Base-by-base conservation (phyloP, 2,329 filamentous ascomycete genomes). In the Ilyonectria destructans region DNA sequence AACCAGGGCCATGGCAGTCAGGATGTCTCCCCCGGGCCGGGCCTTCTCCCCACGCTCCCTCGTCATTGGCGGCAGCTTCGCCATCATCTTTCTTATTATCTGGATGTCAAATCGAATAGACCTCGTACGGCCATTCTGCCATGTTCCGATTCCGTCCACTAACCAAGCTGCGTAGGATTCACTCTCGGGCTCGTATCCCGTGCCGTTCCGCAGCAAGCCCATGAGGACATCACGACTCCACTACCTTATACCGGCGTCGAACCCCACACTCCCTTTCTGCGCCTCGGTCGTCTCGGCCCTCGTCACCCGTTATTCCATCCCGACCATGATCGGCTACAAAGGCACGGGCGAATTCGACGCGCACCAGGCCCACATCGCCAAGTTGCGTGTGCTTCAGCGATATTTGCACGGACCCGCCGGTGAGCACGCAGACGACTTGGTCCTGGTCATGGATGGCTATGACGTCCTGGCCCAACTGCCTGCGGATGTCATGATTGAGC, bases 381-480 rank as follows among this genome's bases (percentile, higher is more conserved):
- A 76, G 45, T 31, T 77, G 1, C 70, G 61, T 2, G 56, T 59
- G 4, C 62, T 75, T 2, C 62, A 58, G 29, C 65, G 75, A 2
- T 77, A 74, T 10, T 43, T 77, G 0, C 37, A 74, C n/a, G 58
- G 45, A 3, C 19, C 67, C 29, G 26, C 40, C 9, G 55, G 31
- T 2, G 58, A 51, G 1, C 37, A 65, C 1, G 56, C 64, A 5
- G 66, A 77, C 15, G 73, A 77, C 26, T 58, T 77, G 4, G 70
- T 77, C 5, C 57, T 76, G 9, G 58, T 75, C 21, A 68, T 72
- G 21, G 73, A 76, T 46, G 72, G 74, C 21, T 72, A 69, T 57
- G 74, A 77, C 46, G 73, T 76, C 12, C 40, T 75, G 17, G 72
- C 73, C 2, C 73, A 77, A 23, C 26, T 75, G 1, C 74, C 75